Conservation (phyloP, 139 green algal species). For the Pycnococcus provasolii region DNA sequence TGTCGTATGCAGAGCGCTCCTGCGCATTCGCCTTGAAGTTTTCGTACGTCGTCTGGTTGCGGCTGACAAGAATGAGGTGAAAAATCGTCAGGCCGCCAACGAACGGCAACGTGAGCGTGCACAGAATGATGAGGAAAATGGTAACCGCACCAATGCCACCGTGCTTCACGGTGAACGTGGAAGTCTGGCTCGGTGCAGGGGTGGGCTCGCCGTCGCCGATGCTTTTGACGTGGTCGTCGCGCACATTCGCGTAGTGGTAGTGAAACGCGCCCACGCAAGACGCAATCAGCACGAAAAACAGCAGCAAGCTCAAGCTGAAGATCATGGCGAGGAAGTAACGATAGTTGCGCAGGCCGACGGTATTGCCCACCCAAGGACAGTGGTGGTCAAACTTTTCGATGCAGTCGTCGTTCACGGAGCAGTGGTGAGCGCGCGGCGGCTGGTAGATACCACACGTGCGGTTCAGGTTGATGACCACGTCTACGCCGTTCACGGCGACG, state of each 20-base stretch:
- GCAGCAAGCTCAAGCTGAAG: conserved; percentile 64
- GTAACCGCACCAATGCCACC: too few relatives aligned
- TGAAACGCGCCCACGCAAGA: conserved; percentile 29
- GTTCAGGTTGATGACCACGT: conserved; percentile 8
- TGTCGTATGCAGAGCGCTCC: conserved; percentile 31
- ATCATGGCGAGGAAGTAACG: conserved; percentile 90
- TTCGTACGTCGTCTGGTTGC: conserved; percentile 96
- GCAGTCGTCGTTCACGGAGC: conserved; percentile 35
- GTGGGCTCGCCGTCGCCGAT: too few relatives aligned
- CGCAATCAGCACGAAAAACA: conserved; percentile 64
- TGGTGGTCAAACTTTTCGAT: conserved; percentile 87
- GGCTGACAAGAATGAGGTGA: conserved; percentile 75
- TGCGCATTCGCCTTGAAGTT: conserved; percentile 74
- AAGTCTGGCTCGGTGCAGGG: too few relatives aligned
- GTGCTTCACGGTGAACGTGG: too few relatives aligned
- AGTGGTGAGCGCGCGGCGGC: conserved; percentile 38
- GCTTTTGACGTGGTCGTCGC: too few relatives aligned
- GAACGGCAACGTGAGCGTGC: conserved; percentile 74
- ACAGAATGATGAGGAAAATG: conserved; percentile 28
- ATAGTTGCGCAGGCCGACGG: conserved; percentile 74
- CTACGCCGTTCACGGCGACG: neutral
- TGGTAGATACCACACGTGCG: conserved; percentile 11
- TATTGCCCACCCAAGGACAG: conserved; percentile 83
- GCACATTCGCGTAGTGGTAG: conserved; percentile 9
- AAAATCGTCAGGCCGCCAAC: conserved; percentile 81